Base-by-base conservation (phyloP, 352 stramenopile genomes). In the Phytophthora fragariaefolia region DNA sequence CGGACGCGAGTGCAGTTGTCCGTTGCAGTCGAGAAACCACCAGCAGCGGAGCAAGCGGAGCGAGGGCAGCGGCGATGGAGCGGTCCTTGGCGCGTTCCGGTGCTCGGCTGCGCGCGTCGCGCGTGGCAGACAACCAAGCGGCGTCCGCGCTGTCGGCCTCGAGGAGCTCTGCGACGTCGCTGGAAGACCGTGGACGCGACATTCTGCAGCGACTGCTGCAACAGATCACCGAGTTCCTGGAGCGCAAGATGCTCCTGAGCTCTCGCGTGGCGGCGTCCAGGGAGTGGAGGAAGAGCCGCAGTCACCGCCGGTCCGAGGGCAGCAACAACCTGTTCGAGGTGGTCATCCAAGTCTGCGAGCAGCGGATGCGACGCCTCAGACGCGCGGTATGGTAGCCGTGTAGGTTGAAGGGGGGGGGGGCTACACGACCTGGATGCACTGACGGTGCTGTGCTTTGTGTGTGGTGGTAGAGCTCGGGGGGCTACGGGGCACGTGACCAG, bases 181-280 rank as follows among this genome's bases (percentile, higher is more conserved):
- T 23, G 38, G 47, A 69, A 56, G 48, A 69, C 17, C 74, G 73
- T 28, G 73, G 73, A 9, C 67, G 71, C 0, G 66, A 77, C 20
- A 74, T 91, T 64, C 54, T 85, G 55, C 26, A 80, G 59, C 61
- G 54, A 45, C 66, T 91, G 20, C 58, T 91, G 51, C 58, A 61
- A 24, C 76, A 89, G 55, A 82, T 91, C 53, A 69, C 56, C 5
- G 74, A 78, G 65, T 89, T 91, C 43, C 58, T 87, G 5, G 68
- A 73, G n/a, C 72, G 77, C 23, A 86, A 89, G 43, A 65, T 86
- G 57, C 63, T 76, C 52, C 62, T 79, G 64, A 76, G 66, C 42
- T 47, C 59, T n/a, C 63, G 77, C 20, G 40, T 71, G 20, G 62
- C 52, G 46, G 69, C 56, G 58, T 60, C 71, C 26, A 78, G 50